A percentile compares a stretch with the other conserved stretches of the same genome.
Conservation (phyloP, 768 basidiomycete species). For the Lyophyllum decastes region DNA sequence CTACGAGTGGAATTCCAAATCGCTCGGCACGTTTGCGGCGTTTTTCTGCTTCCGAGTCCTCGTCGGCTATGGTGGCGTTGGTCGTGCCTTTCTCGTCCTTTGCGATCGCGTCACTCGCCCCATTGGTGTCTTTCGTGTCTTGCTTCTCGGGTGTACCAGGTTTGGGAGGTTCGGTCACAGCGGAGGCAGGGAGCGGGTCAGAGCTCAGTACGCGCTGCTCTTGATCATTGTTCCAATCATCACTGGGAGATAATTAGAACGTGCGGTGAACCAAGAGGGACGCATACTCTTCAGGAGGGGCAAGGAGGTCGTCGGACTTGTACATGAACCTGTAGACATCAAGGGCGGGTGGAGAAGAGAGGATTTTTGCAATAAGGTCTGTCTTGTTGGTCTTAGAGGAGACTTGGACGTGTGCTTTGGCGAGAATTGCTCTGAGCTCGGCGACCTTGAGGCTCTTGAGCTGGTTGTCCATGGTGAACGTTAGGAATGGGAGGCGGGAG, state of each 20-base stretch:
- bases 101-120: not conserved
- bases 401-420: conserved; percentile 46
- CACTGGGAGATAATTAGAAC: conserved; percentile 24
- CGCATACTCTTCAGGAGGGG: conserved; percentile 28
- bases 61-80: conserved; percentile 14
- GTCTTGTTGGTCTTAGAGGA: conserved; percentile 64
- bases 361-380: conserved; percentile 66
- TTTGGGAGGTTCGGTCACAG: not conserved
- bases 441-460: conserved; percentile 69
- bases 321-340: conserved; percentile 46
- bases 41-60: conserved; percentile 55
- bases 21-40: conserved; percentile 64
- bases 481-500: conserved; percentile 23
- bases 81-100: not conserved
- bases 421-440: conserved; percentile 66
- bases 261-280: not conserved
- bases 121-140: conserved; percentile 11
- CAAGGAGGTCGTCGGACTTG: conserved; percentile 24
- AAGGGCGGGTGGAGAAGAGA: conserved; percentile 51
- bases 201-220: conserved; percentile 16
- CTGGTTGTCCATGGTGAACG: conserved; percentile 38
- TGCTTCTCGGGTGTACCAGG: conserved; percentile 11
- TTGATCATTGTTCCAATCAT: conserved; percentile 45
- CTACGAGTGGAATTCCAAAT: conserved; percentile 69
- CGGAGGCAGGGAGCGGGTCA: conserved; percentile 4